Percentiles rank a stretch among this genome's conserved stretches.
Evolutionary conservation across 2,329 filamentous ascomycete genomes (phyloP).

Genomic region (Escovopsis sp.): DNA sequence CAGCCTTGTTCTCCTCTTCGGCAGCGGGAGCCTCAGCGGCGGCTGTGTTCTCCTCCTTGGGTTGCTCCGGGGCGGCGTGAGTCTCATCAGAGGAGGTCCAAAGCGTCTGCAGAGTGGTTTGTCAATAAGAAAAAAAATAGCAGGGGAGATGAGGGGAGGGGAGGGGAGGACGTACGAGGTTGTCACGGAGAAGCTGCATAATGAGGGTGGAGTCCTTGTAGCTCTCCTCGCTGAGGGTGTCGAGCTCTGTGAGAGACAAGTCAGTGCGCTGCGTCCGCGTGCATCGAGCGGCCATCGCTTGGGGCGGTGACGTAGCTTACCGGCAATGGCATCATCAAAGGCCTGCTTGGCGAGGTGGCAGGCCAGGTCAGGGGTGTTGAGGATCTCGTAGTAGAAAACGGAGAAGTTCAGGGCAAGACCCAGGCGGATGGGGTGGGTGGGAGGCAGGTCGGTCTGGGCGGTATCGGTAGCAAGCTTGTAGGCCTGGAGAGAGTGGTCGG

Average conservation of each 20-base stretch:
- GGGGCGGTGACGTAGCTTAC: slow-evolving; percentile 20
- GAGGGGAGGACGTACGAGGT: slow-evolving; percentile 50
- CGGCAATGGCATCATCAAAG: slow-evolving; percentile 93
- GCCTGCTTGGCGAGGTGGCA: slow-evolving; percentile 99
- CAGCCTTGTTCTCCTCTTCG: slow-evolving; percentile 54
- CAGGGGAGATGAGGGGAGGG: neutral
- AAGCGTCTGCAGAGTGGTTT: slow-evolving; percentile 52
- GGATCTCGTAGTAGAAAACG: slow-evolving; percentile 99
- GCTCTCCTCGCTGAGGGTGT: slow-evolving; percentile 94
- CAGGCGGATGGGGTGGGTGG: slow-evolving; percentile 94
- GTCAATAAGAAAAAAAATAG: too few relatives aligned
- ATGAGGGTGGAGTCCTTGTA: slow-evolving; percentile 99
- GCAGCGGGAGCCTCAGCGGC: slow-evolving; percentile 42
- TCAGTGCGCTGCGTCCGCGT: neutral
- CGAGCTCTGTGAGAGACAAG: slow-evolving; percentile 51
- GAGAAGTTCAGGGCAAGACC: slow-evolving; percentile 98
- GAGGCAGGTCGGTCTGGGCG: slow-evolving; percentile 91
- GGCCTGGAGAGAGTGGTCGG: slow-evolving; percentile 87
- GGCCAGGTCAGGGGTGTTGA: slow-evolving; percentile 95
- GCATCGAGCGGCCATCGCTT: neutral
- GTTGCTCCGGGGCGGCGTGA: slow-evolving; percentile 31
- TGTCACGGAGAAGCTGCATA: slow-evolving; percentile 97
- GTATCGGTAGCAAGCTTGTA: slow-evolving; percentile 97
- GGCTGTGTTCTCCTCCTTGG: slow-evolving; percentile 31
- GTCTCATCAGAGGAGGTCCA: slow-evolving; percentile 99